Base-by-base conservation (phyloP, 2,329 filamentous ascomycete genomes). In the Corniculantispora saksenae region DNA sequence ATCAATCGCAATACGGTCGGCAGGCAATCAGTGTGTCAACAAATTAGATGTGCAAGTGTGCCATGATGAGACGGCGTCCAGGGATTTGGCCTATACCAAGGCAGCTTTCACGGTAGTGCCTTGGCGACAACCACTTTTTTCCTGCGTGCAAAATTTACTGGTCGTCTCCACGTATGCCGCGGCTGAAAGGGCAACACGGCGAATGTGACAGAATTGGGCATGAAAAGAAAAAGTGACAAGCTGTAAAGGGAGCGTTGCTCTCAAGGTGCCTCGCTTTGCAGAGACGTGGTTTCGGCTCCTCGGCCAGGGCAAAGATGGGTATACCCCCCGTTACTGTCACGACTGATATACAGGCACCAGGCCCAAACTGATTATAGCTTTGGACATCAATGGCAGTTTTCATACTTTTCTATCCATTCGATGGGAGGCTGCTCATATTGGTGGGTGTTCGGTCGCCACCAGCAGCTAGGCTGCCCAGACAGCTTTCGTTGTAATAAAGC, bases 101-200 rank as follows among this genome's bases (percentile, higher is more conserved):
- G 29, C 29, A 56, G 8, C n/a, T 19, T 12, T 2, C n/a, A 43
- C 32, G 35, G 35, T 43, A 56, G 54, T 43, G 54, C 54, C 54
- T 56, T 25, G 54, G 54, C 54, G 35, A 35, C 35, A 43, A 56
- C 54, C 53, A 55, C 53, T 32, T 53, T 53, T 53, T 13, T 13
- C 5, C 8, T 19, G 38, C 38, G 9, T 13, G 38, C 9, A 43
- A 13, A 54, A 35, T 35, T 27, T 51, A 38, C 17, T 21, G 17
- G 2, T 38, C 7, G 29, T 38, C 29, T 17, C 17, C 51, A 35
- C 10, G 19, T 7, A 35, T 29, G 13, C 51, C 19, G n/a, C 19
- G 17, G 51, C 51, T 38, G 51, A 13, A 19, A 38, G 25, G 13
- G 19, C 1, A 54, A 9, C 25, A 38, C 4, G 6, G 29, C 9